Base-by-base conservation (phyloP, 805 yeast genomes). In the Pichia insulana region DNA sequence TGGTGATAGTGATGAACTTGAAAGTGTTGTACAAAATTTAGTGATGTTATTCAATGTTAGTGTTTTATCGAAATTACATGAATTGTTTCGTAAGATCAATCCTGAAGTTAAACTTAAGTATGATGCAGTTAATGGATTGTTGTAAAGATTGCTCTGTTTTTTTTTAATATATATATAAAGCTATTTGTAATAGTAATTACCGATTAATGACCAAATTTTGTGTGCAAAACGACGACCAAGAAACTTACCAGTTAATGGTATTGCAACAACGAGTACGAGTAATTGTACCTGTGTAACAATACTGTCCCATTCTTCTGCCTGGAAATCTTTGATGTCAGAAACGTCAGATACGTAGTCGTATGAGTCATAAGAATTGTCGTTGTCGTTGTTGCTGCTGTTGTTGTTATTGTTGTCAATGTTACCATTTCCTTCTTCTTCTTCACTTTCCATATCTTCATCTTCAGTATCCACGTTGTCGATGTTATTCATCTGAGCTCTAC, bases 231-330 rank as follows among this genome's bases (percentile, higher is more conserved):
- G 59, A 49, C 89, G 69, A 3, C 92, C 92, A 37, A 82, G 48
- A 34, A 76, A 68, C 56, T 78, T 80, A 4, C 89, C 89, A 16
- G 79, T 51, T 45, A 81, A 54, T 2, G 92, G 92, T 40, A 82
- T 63, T 30, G 82, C 52, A 12, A 83, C 76, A 59, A 77, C 69
- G 42, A 72, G 74, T 28, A 80, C 59, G 30, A 80, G 67, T n/a
- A 73, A 73, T 32, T 68, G 68, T 43, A 83, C 55, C 57, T 82
- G 88, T 36, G 64, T 62, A 37, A 82, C 47, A 30, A 82, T 77
- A 51, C 78, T 83, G 40, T 81, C 83, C 88, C 88, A 82, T 52
- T 82, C 86, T 49, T 76, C 69, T 51, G 80, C 83, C 30, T 74
- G 47, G 30, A 11, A 11, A 26, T 26, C 11, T 26, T 37, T 31